Evolutionary conservation across 1,139 yeast genomes (phyloP), one percentile per base, ranked within the genome.

Genomic region (Candida sanyaensis): DNA sequence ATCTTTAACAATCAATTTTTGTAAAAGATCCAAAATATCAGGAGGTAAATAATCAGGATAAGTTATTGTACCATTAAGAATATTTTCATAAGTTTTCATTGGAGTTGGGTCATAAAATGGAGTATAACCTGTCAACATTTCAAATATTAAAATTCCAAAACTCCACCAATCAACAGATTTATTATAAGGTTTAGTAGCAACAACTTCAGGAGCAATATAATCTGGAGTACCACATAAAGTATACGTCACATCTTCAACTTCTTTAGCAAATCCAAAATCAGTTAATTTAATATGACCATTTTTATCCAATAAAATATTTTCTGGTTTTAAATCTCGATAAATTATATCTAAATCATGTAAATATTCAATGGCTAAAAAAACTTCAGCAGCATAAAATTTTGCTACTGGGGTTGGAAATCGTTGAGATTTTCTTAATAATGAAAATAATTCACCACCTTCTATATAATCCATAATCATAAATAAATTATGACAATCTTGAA

Each of bases 161-260:
- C 96, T 88, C 98, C 98, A 93, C 98, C 98, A 93, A 69, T 93
- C 98, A 32, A 93, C 97, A 11, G 96, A 87, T 69, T 92, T 92
- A 71, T 92, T 92, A 73, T 93, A 93, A 2, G 98, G 97, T 65
- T 91, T 91, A 10, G 97, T 88, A 38, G 97, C 91, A 45, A 93
- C 95, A 29, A 92, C 98, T 66, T 92, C 98, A 2, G 98, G 98
- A 1, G 98, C 98, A 62, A 92, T 92, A 68, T 92, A 92, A 66
- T 92, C 98, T 0, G 98, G 98, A 2, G 98, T 92, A 43, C 98
- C 98, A 72, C 98, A 92, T 56, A 92, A 78, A 0, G 98, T 92
- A 80, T 91, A 92, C 7, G 98, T 92, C 27, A 91, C 97, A 58
- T 92, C 96, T 45, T 83, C 84, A 32, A 92, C 98, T 62, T 89